These are phyloP conservation scores for Teratosphaeria viscida DNA, from an alignment of 2,329 filamentous ascomycete genomes.

Conservation along the genomic window DNA sequence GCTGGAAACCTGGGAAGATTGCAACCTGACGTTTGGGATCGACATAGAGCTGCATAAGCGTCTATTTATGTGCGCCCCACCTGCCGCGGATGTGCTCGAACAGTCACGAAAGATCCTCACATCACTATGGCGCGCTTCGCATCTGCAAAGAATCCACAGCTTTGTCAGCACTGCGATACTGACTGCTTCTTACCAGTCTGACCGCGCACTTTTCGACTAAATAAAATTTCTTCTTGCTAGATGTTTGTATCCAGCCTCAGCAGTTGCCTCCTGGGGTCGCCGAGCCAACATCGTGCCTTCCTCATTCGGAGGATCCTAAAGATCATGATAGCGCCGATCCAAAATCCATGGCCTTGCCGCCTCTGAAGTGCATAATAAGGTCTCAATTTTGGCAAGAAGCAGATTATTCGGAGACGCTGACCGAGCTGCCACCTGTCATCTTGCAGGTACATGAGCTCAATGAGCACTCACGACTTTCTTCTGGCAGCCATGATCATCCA, in stretches of 20 bases:
- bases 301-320: not conserved
- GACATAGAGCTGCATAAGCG: not conserved
- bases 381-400: too few relatives aligned
- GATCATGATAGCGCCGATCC: too few relatives aligned
- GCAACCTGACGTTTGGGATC: not conserved
- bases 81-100: not conserved
- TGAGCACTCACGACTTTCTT: constrained; percentile 39
- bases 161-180: not conserved
- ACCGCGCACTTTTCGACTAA: too few relatives aligned
- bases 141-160: not conserved
- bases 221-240: too few relatives aligned
- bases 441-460: constrained; percentile 33
- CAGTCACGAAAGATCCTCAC: not conserved
- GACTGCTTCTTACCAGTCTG: too few relatives aligned
- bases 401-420: not conserved
- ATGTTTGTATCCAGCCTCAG: too few relatives aligned
- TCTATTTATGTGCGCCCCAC: not conserved
- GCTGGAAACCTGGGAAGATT: not conserved
- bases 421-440: too few relatives aligned
- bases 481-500: constrained; percentile 39
- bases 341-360: not conserved
- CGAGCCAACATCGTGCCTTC: not conserved
- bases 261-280: not conserved
- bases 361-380: not conserved
- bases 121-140: too few relatives aligned